phyloP scores from a whole-genome alignment of 2,329 filamentous ascomycete genomes.

The Aplosporella prunicola region DNA sequence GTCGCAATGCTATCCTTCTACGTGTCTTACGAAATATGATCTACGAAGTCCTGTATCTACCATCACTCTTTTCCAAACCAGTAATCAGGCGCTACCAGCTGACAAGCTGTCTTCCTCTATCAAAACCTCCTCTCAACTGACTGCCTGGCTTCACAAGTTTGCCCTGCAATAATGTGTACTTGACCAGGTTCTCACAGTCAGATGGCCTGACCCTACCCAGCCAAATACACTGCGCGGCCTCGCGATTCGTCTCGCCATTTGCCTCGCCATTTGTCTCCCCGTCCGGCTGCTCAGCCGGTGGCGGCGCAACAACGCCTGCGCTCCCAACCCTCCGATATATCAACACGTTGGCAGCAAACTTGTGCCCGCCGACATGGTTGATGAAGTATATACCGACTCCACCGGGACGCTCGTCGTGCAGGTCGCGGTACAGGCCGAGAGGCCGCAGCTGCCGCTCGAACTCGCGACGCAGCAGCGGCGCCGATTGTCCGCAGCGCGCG shows the following conservation, averaged over 20 bases:
- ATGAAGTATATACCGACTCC: constrained; percentile 96
- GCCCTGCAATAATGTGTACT: constrained; percentile 82
- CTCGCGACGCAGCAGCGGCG: constrained; percentile 78
- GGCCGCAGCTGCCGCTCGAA: constrained; percentile 81
- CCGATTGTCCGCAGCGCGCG: constrained; percentile 86
- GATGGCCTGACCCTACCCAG: constrained; percentile 74
- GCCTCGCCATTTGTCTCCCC: constrained; percentile 19
- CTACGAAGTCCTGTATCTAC: not conserved
- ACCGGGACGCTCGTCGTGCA: constrained; percentile 79
- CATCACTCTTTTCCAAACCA: not conserved
- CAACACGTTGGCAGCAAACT: constrained; percentile 91
- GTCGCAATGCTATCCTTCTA: too few species aligned
- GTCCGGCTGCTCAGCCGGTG: constrained; percentile 12
- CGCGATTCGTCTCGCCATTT: constrained; percentile 28
- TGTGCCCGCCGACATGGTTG: constrained; percentile 91
- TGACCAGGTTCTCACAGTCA: constrained; percentile 86
- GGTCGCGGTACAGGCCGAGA: constrained; percentile 73
- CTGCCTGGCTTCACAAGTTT: constrained; percentile 85
- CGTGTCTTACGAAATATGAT: too few species aligned
- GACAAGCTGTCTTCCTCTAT: constrained; percentile 66
- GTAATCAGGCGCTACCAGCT: constrained; percentile 62
- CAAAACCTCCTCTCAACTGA: constrained; percentile 84
- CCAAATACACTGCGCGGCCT: constrained; percentile 85
- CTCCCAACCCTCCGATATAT: constrained; percentile 59
- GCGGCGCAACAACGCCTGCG: constrained; percentile 6